phyloP scores from a whole-genome alignment of 2,329 filamentous ascomycete species.

The Peltaster fructicola region DNA sequence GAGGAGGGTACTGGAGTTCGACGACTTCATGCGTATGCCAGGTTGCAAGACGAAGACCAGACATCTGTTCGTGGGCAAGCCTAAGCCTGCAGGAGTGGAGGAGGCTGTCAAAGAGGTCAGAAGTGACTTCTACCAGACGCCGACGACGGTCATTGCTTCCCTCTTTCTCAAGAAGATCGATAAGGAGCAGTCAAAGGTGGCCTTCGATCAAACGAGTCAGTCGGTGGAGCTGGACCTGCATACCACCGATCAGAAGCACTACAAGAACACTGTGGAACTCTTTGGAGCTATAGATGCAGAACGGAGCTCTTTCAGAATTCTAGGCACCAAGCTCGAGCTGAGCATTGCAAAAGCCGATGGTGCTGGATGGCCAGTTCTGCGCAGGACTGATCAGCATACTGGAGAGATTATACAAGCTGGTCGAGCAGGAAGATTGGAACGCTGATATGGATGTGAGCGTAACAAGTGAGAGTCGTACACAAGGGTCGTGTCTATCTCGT shows the following conservation, averaged over 20 bases:
- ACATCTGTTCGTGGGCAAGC: slow-evolving; percentile 70
- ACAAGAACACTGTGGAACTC: slow-evolving; percentile 53
- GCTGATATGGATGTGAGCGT: too few relatives aligned
- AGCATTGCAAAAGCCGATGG: slow-evolving; percentile 56
- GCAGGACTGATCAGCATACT: slow-evolving; percentile 54
- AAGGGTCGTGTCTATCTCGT: too few relatives aligned
- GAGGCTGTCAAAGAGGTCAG: slow-evolving; percentile 64
- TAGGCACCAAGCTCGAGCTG: slow-evolving; percentile 80
- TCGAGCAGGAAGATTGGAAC: slow-evolving; percentile 42
- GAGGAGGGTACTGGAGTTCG: slow-evolving; percentile 83
- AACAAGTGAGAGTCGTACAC: too few relatives aligned
- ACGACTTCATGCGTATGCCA: slow-evolving; percentile 91
- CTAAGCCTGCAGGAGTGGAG: slow-evolving; percentile 41
- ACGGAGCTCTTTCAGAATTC: slow-evolving; percentile 59
- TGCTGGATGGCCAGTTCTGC: slow-evolving; percentile 67
- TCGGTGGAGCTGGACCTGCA: slow-evolving; percentile 60
- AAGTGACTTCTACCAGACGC: slow-evolving; percentile 94
- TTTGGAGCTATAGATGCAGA: slow-evolving; percentile 60
- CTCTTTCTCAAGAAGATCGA: slow-evolving; percentile 96
- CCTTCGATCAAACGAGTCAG: slow-evolving; percentile 39
- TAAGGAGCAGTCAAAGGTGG: slow-evolving; percentile 56
- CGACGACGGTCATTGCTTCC: slow-evolving; percentile 66
- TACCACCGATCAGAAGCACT: slow-evolving; percentile 77
- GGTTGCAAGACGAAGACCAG: slow-evolving; percentile 68
- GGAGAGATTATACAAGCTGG: slow-evolving; percentile 84